Percentiles rank a stretch among this genome's conserved stretches.
phyloP scores from a whole-genome alignment of 2,329 filamentous ascomycete genomes.

The Apiospora phragmitis region DNA sequence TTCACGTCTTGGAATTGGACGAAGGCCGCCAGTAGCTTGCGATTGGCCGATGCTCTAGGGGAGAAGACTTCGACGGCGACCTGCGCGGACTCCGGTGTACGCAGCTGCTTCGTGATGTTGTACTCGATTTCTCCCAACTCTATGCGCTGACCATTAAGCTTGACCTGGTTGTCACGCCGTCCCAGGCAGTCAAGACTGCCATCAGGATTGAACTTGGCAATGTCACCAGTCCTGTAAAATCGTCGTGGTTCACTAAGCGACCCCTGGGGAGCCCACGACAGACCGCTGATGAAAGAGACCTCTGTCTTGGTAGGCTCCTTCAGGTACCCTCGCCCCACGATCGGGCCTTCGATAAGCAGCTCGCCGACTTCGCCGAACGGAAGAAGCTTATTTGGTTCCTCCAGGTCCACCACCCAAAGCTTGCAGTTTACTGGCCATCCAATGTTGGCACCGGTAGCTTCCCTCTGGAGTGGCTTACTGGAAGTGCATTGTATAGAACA shows the following conservation, averaged over 20 bases:
- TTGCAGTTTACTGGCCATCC: neutral
- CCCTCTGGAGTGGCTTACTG: neutral
- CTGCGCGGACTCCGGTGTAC: neutral
- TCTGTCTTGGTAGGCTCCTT: slow-evolving; percentile 16
- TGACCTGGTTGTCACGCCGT: slow-evolving; percentile 14
- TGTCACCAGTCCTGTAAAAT: slow-evolving; percentile 14
- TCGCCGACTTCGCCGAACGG: neutral
- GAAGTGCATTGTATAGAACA: neutral
- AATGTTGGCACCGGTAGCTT: slow-evolving; percentile 6
- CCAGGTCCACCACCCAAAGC: neutral
- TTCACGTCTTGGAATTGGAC: slow-evolving; percentile 26
- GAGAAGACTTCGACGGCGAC: slow-evolving; percentile 5
- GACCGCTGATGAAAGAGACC: slow-evolving; percentile 16
- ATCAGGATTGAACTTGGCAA: slow-evolving; percentile 13
- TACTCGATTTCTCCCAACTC: slow-evolving; percentile 17
- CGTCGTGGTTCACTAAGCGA: slow-evolving; percentile 11
- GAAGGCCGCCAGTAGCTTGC: slow-evolving; percentile 43
- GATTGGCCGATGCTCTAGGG: neutral
- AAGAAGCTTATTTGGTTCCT: neutral
- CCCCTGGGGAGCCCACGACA: neutral
- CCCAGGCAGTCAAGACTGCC: slow-evolving; percentile 12
- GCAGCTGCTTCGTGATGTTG: neutral
- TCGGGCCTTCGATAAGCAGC: slow-evolving; percentile 7
- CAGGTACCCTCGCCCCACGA: slow-evolving; percentile 13
- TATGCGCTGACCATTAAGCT: slow-evolving; percentile 13